A percentile compares a stretch with the other conserved stretches of the same genome.
phyloP scores from a whole-genome alignment of 2,329 filamentous ascomycete genomes.

The Catunica adiposa region DNA sequence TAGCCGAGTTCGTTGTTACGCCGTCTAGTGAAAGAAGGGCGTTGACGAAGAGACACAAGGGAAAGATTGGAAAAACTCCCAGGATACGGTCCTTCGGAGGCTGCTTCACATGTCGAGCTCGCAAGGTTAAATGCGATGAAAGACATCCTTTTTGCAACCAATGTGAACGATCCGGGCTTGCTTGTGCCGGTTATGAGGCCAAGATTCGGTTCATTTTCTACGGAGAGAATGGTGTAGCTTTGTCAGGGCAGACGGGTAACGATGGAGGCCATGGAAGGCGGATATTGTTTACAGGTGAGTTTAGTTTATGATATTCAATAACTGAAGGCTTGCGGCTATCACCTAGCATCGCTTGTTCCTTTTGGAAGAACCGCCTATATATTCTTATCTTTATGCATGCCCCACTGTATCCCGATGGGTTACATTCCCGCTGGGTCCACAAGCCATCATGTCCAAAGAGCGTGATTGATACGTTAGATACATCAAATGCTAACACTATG shows the following conservation, averaged over 20 bases:
- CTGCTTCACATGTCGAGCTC: constrained; percentile 11
- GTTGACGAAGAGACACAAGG: neutral
- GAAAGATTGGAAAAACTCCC: neutral
- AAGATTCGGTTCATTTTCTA: constrained; percentile 12
- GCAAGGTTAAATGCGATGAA: constrained; percentile 13
- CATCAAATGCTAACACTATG: neutral
- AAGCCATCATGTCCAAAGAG: neutral
- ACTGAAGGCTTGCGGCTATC: no score
- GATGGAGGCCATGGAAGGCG: constrained; percentile 10
- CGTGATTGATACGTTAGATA: no score
- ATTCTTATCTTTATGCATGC: neutral
- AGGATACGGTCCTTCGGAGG: constrained; percentile 10
- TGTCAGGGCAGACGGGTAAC: neutral
- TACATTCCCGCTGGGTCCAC: neutral
- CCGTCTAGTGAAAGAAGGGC: neutral
- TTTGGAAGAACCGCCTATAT: no score
- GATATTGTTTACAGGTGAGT: constrained; percentile 12
- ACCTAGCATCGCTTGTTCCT: no score
- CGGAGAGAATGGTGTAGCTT: neutral
- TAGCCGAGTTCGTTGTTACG: neutral
- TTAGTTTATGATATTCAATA: no score
- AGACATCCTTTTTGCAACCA: constrained; percentile 7
- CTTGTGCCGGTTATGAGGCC: constrained; percentile 10
- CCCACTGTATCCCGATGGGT: neutral
- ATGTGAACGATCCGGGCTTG: constrained; percentile 5